Evolutionary conservation across 345 rosid species (phyloP).

Genomic region (Carallia brachiata): DNA sequence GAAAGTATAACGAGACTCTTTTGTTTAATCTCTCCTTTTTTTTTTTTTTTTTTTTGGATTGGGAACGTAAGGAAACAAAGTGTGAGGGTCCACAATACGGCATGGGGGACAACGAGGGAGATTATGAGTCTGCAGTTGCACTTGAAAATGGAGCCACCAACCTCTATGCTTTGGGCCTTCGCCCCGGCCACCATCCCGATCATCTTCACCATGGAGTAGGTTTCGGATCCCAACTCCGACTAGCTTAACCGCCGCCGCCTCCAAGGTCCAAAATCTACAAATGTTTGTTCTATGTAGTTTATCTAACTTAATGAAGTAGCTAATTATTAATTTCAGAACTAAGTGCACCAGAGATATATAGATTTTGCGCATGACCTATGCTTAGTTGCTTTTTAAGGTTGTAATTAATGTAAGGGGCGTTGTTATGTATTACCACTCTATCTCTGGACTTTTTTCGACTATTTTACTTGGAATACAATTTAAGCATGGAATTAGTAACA

Average conservation of each 20-base stretch:
- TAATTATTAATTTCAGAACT: neutral
- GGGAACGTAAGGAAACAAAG: conserved; percentile 32
- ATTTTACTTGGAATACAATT: too few species aligned
- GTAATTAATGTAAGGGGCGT: too few species aligned
- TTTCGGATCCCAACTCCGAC: conserved; percentile 33
- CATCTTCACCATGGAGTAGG: conserved; percentile 23
- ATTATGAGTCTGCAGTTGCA: conserved; percentile 33
- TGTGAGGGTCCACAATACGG: conserved; percentile 37
- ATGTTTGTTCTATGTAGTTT: neutral
- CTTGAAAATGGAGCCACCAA: conserved; percentile 35
- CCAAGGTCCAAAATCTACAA: too few species aligned
- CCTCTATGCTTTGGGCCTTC: conserved; percentile 37
- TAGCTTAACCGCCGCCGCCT: conserved; percentile 24
- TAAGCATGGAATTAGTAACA: too few species aligned
- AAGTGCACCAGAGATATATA: conserved; percentile 3
- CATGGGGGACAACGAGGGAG: conserved; percentile 35
- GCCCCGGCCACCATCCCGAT: conserved; percentile 20
- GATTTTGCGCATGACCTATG: too few species aligned
- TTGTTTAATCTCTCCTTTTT: neutral
- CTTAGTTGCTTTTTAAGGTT: neutral
- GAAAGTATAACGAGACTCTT: too few species aligned
- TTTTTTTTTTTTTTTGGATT: neutral
- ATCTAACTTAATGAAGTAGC: conserved; percentile 7
- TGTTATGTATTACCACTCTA: too few species aligned
- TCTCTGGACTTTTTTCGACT: too few species aligned